Conservation (phyloP, 176 grass and related monocot species). For the Microstegium vimineum region DNA sequence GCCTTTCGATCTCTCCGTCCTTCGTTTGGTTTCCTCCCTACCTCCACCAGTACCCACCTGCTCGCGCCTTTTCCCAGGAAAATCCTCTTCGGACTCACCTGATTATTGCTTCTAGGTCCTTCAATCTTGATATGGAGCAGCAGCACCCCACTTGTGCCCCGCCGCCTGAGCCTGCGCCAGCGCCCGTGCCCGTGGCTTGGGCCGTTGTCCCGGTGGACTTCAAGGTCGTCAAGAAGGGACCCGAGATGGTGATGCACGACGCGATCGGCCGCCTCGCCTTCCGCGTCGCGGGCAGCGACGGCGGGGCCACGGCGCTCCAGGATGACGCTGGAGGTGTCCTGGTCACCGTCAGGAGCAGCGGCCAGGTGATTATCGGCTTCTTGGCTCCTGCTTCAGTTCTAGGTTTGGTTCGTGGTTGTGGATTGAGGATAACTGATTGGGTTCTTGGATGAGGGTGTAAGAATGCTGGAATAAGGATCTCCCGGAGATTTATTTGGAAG, state of each 20-base stretch:
- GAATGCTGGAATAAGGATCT: background rate
- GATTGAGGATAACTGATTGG: background rate
- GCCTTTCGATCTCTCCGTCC: background rate
- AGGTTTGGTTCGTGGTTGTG: background rate
- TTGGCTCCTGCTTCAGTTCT: background rate
- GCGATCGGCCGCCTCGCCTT: slow-evolving; percentile 41
- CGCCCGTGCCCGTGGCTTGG: background rate
- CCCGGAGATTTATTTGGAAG: background rate
- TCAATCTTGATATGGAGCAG: slow-evolving; percentile 12
- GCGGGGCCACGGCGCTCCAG: slow-evolving; percentile 33
- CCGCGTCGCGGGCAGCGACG: background rate
- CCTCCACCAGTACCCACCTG: background rate
- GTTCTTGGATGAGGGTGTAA: background rate
- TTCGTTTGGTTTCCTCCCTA: slow-evolving; percentile 1
- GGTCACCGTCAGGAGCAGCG: slow-evolving; percentile 33
- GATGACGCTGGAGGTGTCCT: slow-evolving; percentile 39
- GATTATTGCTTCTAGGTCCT: background rate
- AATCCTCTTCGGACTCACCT: background rate
- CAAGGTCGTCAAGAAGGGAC: slow-evolving; percentile 46
- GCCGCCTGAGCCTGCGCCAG: background rate
- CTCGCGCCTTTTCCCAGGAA: background rate
- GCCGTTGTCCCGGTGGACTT: slow-evolving; percentile 52
- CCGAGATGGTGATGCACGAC: slow-evolving; percentile 41
- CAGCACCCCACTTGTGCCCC: background rate
- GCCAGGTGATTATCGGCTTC: slow-evolving; percentile 30